Base-by-base conservation (phyloP, 345 rosid genomes). In the Trapa incisa region DNA sequence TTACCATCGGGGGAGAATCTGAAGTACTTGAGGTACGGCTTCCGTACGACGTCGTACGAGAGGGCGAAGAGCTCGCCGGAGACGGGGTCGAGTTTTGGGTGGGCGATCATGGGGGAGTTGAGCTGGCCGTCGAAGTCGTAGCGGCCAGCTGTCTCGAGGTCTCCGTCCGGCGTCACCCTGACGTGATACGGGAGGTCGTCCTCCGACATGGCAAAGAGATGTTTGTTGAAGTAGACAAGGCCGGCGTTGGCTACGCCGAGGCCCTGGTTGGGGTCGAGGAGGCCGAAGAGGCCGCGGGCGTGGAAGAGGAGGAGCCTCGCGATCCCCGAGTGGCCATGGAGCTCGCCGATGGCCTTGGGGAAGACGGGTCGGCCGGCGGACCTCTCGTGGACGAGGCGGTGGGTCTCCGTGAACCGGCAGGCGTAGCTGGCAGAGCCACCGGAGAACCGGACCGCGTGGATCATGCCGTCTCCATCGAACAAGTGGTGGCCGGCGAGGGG, bases 321-420 rank as follows among this genome's bases (percentile, higher is more conserved):
- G 5, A 60, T 60, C 64, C 64, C 64, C 15, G 64, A 60, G 64
- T 60, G 64, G 64, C 64, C 64, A 37, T 60, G 64, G 64, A 60
- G 64, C 64, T 60, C 64, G 38, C 64, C 64, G 33, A 60, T 60
- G 5, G 64, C 64, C 64, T 60, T 60, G 38, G 64, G 64, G 38
- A 60, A 60, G 15, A 60, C 64, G 1, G 64, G 64, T 6, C 64
- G 64, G 38, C 64, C 64, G 3, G 38, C 38, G 37, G 38, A 35
- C 11, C 37, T 35, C 64, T 60, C 64, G 15, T 60, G 64, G 15
- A 60, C 64, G 13, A 60, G 64, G 5, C 64, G 37, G 64, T 60
- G 36, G 6, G 64, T 60, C 38, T 60, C 64, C 0, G 64, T 60
- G 64, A 60, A 60, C 12, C 64, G 64, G 64, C 64, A 32, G 3